Percentiles rank a stretch among this genome's conserved stretches.
phyloP scores from a whole-genome alignment of 306 rosid species.

The Alnus rubra region DNA sequence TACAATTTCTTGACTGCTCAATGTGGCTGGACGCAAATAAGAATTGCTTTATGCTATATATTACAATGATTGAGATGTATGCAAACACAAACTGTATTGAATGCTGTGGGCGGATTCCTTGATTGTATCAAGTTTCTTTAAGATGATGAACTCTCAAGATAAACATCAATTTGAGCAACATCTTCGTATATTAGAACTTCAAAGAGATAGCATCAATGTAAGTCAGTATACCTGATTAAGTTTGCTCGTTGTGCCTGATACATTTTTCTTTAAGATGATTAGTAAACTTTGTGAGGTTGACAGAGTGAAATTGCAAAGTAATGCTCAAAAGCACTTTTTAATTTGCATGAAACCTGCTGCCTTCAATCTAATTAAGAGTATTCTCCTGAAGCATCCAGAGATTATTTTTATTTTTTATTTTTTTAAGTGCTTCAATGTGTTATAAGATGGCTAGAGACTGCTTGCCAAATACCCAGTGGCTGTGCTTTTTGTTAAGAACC shows the following conservation, averaged over 20 bases:
- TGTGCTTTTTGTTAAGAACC: conserved; percentile 5
- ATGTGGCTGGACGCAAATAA: not conserved
- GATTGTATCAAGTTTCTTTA: not conserved
- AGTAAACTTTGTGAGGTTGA: not conserved
- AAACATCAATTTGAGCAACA: not conserved
- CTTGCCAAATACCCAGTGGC: not conserved
- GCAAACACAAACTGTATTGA: not conserved
- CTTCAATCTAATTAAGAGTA: not conserved
- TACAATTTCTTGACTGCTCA: not conserved
- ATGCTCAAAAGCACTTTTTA: not conserved
- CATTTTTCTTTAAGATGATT: not conserved
- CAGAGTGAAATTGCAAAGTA: not conserved
- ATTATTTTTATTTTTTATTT: not conserved
- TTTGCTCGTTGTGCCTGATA: not conserved
- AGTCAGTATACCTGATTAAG: not conserved
- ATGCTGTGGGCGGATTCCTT: not conserved
- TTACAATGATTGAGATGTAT: not conserved
- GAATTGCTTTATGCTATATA: not conserved
- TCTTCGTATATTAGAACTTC: not conserved
- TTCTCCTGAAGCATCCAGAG: not conserved
- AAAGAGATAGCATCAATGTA: not conserved
- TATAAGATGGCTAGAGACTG: not conserved
- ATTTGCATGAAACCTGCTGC: not conserved
- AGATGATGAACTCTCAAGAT: not conserved
- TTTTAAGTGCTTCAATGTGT: conserved; percentile 1